Base-by-base conservation (phyloP, 257 asterid genomes). In the Lavandula angustifolia region DNA sequence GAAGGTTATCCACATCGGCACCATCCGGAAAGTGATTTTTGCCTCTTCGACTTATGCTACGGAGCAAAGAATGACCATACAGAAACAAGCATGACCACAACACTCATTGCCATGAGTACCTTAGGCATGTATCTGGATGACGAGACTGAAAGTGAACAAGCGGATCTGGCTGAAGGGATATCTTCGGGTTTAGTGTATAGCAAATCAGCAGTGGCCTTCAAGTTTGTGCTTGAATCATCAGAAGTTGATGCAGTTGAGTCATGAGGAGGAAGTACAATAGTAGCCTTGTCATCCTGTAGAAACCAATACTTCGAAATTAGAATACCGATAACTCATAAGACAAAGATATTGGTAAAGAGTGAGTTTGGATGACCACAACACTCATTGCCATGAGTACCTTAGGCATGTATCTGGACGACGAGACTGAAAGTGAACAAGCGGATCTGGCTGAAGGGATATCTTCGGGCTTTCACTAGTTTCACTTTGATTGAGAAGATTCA, bases 231-330 rank as follows among this genome's bases (percentile, higher is more conserved):
- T 53, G 34, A 22, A 54, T 59, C 70, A 32, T 65, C 54, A 31
- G 54, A 54, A 49, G 64, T 47, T n/a, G n/a, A n/a, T n/a, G n/a
- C n/a, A n/a, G n/a, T n/a, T 59, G 62, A 33, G 27, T 22, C 27
- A 22, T 22, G 27, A 9, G 42, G 16, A 12, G 63, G 8, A 13
- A 17, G 37, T 52, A 37, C 33, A 43, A 54, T 27, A 6, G 64
- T 66, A 54, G 56, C 71, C 68, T 72, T 66, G 37, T 71, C 79
- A 32, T 64, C 90, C 96, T 92, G 95, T 76, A 74, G 41, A 74
- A 72, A 13, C 71, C 50, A 71, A 47, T 18, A 8, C n/a, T 7
- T 4, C 27, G 51, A 60, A 13, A 29, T 63, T 40, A 68, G 55
- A 38, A 47, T 49, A 10, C 32, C 3, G 52, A 6, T 11, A 53